Evolutionary conservation across 306 rosid genomes (phyloP).

Genomic region (Medicago ruthenica): DNA sequence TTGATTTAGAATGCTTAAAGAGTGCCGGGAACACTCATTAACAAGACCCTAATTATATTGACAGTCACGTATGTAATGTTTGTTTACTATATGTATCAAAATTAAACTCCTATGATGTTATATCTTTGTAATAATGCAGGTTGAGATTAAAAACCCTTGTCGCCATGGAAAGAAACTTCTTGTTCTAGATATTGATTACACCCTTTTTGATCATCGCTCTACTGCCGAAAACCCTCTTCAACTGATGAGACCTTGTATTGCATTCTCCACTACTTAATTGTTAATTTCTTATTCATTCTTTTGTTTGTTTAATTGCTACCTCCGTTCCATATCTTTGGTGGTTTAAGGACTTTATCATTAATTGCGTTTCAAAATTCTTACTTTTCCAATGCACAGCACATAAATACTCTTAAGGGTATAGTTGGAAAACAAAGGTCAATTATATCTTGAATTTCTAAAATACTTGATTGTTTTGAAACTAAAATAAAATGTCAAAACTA

Average conservation of each 20-base stretch:
- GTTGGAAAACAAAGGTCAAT: background rate
- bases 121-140: too few species aligned
- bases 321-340: background rate
- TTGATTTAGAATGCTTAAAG: too few species aligned
- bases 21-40: too few species aligned
- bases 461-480: background rate
- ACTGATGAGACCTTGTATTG: slow-evolving; percentile 90
- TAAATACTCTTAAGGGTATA: background rate
- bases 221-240: slow-evolving; percentile 94
- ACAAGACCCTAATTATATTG: too few species aligned
- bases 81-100: background rate
- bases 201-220: slow-evolving; percentile 95
- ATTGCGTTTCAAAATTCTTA: background rate
- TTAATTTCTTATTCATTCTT: background rate
- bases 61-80: background rate
- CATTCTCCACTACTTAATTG: background rate
- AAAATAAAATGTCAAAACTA: background rate
- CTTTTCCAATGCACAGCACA: background rate
- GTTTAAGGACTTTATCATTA: background rate
- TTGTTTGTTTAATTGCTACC: background rate
- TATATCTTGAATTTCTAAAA: background rate
- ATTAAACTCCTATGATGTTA: too few species aligned
- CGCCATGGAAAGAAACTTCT: slow-evolving; percentile 92
- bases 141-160: slow-evolving; percentile 79
- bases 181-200: slow-evolving; percentile 94